Conservation (phyloP, 352 stramenopile species). For the Phytophthora multivora region DNA sequence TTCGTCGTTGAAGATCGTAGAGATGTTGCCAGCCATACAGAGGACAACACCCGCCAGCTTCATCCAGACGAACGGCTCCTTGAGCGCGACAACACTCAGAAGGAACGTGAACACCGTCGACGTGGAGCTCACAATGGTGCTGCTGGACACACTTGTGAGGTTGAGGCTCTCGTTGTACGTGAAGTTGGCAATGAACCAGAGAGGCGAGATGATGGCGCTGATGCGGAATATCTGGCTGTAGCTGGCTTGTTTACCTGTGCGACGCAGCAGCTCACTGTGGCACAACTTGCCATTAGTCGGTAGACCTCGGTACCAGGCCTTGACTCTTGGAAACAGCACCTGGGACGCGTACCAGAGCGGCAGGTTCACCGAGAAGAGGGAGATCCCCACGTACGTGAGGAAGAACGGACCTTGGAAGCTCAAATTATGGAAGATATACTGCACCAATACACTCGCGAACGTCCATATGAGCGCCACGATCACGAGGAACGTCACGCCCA, state of each 20-base stretch:
- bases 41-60: conserved; percentile 88
- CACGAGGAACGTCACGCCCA: conserved; percentile 76
- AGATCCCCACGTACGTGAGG: conserved; percentile 88
- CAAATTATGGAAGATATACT: conserved; percentile 90
- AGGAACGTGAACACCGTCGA: conserved; percentile 94
- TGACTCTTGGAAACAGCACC: conserved; percentile 44
- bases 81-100: conserved; percentile 79
- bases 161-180: conserved; percentile 93
- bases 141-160: conserved; percentile 94
- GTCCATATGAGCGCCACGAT: conserved; percentile 85
- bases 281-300: conserved; percentile 47
- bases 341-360: conserved; percentile 76
- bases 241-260: conserved; percentile 37
- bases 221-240: conserved; percentile 51
- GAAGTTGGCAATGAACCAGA: conserved; percentile 96
- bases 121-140: conserved; percentile 94
- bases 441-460: conserved; percentile 84
- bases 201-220: conserved; percentile 82
- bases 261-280: conserved; percentile 38
- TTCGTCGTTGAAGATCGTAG: conserved; percentile 84
- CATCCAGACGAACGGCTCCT: conserved; percentile 81
- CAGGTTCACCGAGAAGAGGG: conserved; percentile 86
- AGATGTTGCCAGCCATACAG: conserved; percentile 88
- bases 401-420: conserved; percentile 89
- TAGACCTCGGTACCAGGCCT: conserved; percentile 42